Evolutionary conservation across 768 basidiomycete species (phyloP).

Genomic region (Hygrophorus russula): DNA sequence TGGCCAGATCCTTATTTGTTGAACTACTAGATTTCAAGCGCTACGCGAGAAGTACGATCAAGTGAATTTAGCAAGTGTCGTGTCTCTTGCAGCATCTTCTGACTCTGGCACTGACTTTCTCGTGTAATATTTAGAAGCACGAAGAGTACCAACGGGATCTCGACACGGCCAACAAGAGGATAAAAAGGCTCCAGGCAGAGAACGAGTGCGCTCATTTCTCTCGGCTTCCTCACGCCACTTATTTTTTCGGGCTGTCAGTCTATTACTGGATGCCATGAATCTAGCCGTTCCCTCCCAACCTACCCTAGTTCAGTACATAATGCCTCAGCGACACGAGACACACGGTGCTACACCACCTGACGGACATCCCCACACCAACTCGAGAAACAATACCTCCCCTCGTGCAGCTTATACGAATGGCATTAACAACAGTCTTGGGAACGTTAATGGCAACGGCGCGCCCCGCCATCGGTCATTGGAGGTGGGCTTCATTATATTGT

Average conservation of each 20-base stretch:
- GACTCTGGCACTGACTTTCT: neutral
- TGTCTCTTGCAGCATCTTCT: neutral
- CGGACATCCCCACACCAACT: neutral
- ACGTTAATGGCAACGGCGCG: neutral
- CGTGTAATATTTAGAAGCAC: constrained; percentile 19
- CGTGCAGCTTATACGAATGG: neutral
- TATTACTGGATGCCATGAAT: constrained; percentile 26
- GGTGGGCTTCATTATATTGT: too few species aligned
- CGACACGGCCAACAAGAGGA: constrained; percentile 25
- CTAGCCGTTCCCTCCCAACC: constrained; percentile 7
- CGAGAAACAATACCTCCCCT: neutral
- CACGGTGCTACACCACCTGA: neutral
- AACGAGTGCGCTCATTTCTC: constrained; percentile 29
- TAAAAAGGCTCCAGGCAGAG: constrained; percentile 35
- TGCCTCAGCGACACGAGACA: neutral
- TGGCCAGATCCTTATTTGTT: neutral
- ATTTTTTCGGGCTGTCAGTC: constrained; percentile 11
- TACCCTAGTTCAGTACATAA: neutral
- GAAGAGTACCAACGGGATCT: constrained; percentile 27
- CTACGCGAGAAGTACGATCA: constrained; percentile 36
- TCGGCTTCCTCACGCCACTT: neutral
- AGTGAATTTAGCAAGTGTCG: constrained; percentile 25
- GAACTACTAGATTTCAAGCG: constrained; percentile 27
- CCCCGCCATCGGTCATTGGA: too few species aligned
- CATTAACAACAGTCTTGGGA: neutral